Evolutionary conservation across 768 basidiomycete genomes (phyloP).

Genomic region (Tulasnella sp.): DNA sequence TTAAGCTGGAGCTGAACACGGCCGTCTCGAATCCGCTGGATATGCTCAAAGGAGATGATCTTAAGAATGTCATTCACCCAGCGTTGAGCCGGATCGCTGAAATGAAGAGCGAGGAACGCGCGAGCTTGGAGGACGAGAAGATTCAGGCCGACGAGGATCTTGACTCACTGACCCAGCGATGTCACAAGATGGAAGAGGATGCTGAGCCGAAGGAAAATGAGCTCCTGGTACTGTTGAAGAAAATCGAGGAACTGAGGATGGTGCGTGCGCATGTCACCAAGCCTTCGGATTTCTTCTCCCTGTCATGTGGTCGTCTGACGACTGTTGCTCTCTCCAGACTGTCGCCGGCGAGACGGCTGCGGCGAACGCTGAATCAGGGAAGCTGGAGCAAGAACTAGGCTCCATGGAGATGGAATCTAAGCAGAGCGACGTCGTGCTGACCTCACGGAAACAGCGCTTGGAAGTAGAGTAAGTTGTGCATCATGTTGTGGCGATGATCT

Average conservation of each 20-base stretch:
- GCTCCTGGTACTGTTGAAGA: constrained; percentile 52
- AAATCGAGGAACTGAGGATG: constrained; percentile 73
- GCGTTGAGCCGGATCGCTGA: constrained; percentile 63
- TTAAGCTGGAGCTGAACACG: constrained; percentile 70
- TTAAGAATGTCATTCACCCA: constrained; percentile 64
- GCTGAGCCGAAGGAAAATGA: constrained; percentile 64
- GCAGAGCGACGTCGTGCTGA: constrained; percentile 72
- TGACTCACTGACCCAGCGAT: constrained; percentile 62
- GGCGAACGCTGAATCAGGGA: constrained; percentile 51
- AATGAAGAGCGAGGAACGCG: constrained; percentile 54
- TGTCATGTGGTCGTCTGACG: no score
- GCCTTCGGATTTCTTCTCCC: not conserved
- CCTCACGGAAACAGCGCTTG: constrained; percentile 60
- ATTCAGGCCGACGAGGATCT: constrained; percentile 76
- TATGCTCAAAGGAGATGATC: constrained; percentile 55
- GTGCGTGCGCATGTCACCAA: constrained; percentile 32
- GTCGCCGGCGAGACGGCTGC: constrained; percentile 64
- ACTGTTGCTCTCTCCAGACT: constrained; percentile 35
- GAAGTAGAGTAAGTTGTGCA: constrained; percentile 55
- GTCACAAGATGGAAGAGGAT: constrained; percentile 74
- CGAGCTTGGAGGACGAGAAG: constrained; percentile 60
- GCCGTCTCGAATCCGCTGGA: constrained; percentile 59
- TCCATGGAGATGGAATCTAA: constrained; percentile 65
- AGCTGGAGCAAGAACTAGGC: constrained; percentile 60
- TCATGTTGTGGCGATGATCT: not conserved